Percentiles rank a stretch among this genome's conserved stretches.
Conservation (phyloP, 2,329 filamentous ascomycete genomes). For the Pochonia chlamydosporia region DNA sequence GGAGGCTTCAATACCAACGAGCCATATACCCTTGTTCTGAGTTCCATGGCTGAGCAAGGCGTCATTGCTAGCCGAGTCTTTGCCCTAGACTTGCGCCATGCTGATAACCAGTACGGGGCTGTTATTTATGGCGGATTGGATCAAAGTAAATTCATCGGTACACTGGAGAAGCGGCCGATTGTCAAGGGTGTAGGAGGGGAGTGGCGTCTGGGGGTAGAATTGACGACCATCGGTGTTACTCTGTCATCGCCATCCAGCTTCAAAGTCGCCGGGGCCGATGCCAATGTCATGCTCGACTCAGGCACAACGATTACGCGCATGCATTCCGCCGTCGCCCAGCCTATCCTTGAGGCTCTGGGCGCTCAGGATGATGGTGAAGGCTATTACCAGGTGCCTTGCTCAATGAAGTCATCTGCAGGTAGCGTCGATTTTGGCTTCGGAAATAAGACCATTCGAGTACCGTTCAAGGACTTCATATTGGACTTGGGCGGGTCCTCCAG, state of each 20-base stretch:
- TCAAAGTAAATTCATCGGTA: constrained; percentile 44
- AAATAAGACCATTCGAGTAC: constrained; percentile 33
- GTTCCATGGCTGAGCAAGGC: constrained; percentile 39
- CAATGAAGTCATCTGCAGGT: constrained; percentile 26
- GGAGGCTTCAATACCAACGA: constrained; percentile 29
- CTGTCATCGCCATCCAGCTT: constrained; percentile 18
- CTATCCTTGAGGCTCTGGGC: constrained; percentile 37
- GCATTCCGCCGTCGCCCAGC: constrained; percentile 33
- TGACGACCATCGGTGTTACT: constrained; percentile 26
- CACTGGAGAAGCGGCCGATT: constrained; percentile 36
- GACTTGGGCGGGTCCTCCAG: constrained; percentile 26
- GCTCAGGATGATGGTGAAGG: constrained; percentile 33
- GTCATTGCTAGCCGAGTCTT: constrained; percentile 45
- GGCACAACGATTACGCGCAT: constrained; percentile 46
- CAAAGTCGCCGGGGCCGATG: constrained; percentile 22
- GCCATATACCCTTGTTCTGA: constrained; percentile 49
- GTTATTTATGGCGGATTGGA: constrained; percentile 50
- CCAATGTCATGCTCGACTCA: constrained; percentile 44
- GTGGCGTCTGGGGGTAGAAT: constrained; percentile 28
- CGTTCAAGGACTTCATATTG: constrained; percentile 45
- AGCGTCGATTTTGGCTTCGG: constrained; percentile 45
- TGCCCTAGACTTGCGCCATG: constrained; percentile 42
- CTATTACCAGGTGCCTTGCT: constrained; percentile 40
- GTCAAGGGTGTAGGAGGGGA: constrained; percentile 30
- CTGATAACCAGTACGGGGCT: constrained; percentile 37